Base-by-base conservation (phyloP, 495 filamentous ascomycete genomes). In the Podospora fimiseda region DNA sequence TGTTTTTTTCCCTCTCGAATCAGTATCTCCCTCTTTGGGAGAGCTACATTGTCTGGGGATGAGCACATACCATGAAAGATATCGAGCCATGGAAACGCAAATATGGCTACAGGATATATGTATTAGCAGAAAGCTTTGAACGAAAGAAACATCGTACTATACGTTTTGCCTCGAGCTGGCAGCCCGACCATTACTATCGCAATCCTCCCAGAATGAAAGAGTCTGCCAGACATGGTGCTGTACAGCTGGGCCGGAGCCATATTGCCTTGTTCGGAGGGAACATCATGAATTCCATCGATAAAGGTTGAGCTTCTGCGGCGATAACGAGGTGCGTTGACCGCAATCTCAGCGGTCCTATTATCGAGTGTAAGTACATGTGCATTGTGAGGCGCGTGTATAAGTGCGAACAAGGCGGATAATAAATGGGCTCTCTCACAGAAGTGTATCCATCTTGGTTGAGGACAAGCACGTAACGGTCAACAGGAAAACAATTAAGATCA, bases 201-300 rank as follows among this genome's bases (percentile, higher is more conserved):
- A 58, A 99, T 97, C 27, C 91, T 82, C 40, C 94, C 94, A 6
- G 93, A 96, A 69, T 99, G 94, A 65, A 97, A 99, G 20, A 99
- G 82, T 18, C 92, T 81, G 45, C 94, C 94, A 33, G 92, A 96
- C 76, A 96, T 91, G 16, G 94, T 99, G 66, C 89, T 95, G 68
- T 99, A 99, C 20, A 99, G 76, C 72, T 99, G 94, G 52, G 94
- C 94, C 14, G 94, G 94, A 2, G 94, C 94, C 73, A 94, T 81
- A 51, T 90, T 85, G 19, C 47, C 62, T 48, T 83, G 81, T 56
- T 88, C 90, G 59, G 88, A 82, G 1, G 88, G 82, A 50, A 95
- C 76, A 72, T 96, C 92, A 71, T 99, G 94, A 58, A 99, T 95
- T 15, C 89, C 93, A 81, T 99, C 94, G 62, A 96, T 86, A 68